phyloP scores from a whole-genome alignment of 1,284 basidiomycete species.

The Sphaerobolus stellatus region DNA sequence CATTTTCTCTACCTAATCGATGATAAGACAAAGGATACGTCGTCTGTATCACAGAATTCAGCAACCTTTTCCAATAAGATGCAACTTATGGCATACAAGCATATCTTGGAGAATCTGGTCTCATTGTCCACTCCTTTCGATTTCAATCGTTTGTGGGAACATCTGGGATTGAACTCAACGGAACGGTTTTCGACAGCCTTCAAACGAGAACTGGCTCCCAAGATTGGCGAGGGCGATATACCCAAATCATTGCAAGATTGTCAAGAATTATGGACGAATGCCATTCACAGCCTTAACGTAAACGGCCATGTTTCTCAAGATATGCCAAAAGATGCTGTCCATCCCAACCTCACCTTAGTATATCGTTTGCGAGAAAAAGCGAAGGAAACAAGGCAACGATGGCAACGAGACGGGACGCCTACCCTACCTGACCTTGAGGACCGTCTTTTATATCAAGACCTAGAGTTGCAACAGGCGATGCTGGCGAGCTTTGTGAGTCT shows the following conservation, averaged over 20 bases:
- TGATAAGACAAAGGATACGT: conserved; percentile 68
- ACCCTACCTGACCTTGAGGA: too few relatives aligned
- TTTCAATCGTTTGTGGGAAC: conserved; percentile 56
- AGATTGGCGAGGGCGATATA: conserved; percentile 31
- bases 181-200: conserved; percentile 57
- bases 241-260: conserved; percentile 29
- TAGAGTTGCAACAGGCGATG: too few relatives aligned
- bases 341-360: conserved; percentile 35
- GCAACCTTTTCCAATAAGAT: conserved; percentile 67
- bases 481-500: not conserved
- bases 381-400: not conserved
- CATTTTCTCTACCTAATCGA: conserved; percentile 61
- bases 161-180: conserved; percentile 46
- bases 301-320: conserved; percentile 26
- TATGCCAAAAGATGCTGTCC: conserved; percentile 19
- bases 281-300: conserved; percentile 28
- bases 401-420: not conserved
- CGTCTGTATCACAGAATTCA: conserved; percentile 56
- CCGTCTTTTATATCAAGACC: too few relatives aligned
- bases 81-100: conserved; percentile 84
- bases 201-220: conserved; percentile 47
- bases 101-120: conserved; percentile 60
- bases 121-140: conserved; percentile 44
- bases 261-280: conserved; percentile 26
- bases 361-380: conserved; percentile 25